phyloP scores from a whole-genome alignment of 306 rosid genomes.

The Cicer bijugum region DNA sequence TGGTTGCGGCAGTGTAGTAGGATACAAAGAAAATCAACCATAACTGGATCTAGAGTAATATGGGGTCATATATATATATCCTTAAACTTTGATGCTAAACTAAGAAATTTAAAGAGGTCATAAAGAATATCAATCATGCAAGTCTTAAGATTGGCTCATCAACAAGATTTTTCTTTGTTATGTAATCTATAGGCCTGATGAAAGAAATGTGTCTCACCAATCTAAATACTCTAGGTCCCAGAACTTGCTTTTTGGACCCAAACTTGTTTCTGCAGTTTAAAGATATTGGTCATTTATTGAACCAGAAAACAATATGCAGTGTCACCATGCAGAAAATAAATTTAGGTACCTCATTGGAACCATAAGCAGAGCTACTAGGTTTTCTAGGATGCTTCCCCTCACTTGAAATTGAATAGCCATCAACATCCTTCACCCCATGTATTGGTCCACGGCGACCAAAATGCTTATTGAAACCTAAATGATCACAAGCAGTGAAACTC shows the following conservation, averaged over 20 bases:
- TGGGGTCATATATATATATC: constrained; percentile 7
- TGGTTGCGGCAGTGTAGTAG: not conserved
- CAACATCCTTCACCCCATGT: constrained; percentile 59
- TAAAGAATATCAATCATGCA: constrained; percentile 31
- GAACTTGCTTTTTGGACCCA: constrained; percentile 86
- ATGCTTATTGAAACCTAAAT: constrained; percentile 64
- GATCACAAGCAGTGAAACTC: constrained; percentile 21
- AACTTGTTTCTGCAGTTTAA: constrained; percentile 73
- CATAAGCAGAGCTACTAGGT: constrained; percentile 55
- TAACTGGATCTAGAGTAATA: constrained; percentile 12
- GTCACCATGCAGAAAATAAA: constrained; percentile 26
- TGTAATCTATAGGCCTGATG: constrained; percentile 18
- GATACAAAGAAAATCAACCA: not conserved
- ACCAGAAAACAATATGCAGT: constrained; percentile 22
- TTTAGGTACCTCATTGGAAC: constrained; percentile 71
- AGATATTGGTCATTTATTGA: constrained; percentile 35
- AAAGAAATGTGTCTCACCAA: constrained; percentile 58
- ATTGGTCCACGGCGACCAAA: constrained; percentile 64
- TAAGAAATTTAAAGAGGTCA: constrained; percentile 23
- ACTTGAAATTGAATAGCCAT: constrained; percentile 54
- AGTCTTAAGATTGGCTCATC: constrained; percentile 33
- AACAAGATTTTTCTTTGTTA: constrained; percentile 40
- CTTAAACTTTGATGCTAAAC: not conserved
- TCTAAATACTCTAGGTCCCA: constrained; percentile 59
- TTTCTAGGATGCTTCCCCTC: constrained; percentile 71